phyloP scores from a whole-genome alignment of 805 yeast species.

The Yarrowia sp. region DNA sequence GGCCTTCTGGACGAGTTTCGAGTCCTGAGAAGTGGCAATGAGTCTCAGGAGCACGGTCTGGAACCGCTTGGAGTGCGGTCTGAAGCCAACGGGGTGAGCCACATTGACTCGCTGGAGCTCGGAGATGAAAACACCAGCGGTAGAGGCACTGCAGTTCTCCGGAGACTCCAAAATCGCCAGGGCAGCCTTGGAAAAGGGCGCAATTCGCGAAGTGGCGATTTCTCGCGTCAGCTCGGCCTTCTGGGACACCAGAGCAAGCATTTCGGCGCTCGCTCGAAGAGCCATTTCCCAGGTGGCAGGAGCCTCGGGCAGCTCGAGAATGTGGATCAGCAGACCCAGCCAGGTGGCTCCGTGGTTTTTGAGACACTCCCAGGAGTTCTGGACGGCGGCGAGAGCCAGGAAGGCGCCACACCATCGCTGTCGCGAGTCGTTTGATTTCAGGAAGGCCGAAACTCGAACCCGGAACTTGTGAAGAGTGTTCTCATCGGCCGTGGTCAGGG shows the following conservation, averaged over 20 bases:
- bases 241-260: slow-evolving; percentile 57
- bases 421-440: slow-evolving; percentile 50
- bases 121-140: slow-evolving; percentile 53
- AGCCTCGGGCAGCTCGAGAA: slow-evolving; percentile 51
- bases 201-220: slow-evolving; percentile 77
- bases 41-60: slow-evolving; percentile 54
- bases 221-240: slow-evolving; percentile 87
- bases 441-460: slow-evolving; percentile 48
- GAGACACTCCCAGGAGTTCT: slow-evolving; percentile 47
- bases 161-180: slow-evolving; percentile 56
- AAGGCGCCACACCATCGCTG: slow-evolving; percentile 53
- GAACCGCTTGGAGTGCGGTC: slow-evolving; percentile 75
- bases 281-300: slow-evolving; percentile 48
- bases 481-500: slow-evolving; percentile 41
- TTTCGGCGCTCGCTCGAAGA: slow-evolving; percentile 45
- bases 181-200: slow-evolving; percentile 61
- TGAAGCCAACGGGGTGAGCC: slow-evolving; percentile 77
- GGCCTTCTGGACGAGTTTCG: slow-evolving; percentile 53
- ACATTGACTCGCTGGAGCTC: slow-evolving; percentile 53
- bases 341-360: slow-evolving; percentile 53
- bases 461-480: slow-evolving; percentile 47
- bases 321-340: slow-evolving; percentile 51
- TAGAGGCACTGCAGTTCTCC: slow-evolving; percentile 51
- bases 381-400: slow-evolving; percentile 45
- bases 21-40: slow-evolving; percentile 50